phyloP scores from a whole-genome alignment of 164 flowering plant species.

The Paratinospora sagittata region DNA sequence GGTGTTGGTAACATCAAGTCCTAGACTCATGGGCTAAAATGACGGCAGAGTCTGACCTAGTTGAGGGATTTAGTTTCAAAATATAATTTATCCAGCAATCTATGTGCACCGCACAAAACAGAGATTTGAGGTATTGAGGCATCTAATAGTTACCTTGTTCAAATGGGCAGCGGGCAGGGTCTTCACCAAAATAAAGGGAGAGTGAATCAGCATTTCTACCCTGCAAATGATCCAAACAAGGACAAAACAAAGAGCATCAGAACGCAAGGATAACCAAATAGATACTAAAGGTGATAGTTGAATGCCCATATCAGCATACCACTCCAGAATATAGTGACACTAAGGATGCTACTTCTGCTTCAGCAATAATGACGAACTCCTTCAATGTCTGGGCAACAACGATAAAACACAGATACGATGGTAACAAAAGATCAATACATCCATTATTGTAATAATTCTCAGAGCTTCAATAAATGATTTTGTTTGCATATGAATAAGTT shows the following conservation, averaged over 20 bases:
- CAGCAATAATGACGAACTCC: conserved; percentile 67
- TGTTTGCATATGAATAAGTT: too few relatives aligned
- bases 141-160: conserved; percentile 67
- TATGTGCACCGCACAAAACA: background rate
- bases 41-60: background rate
- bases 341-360: conserved; percentile 65
- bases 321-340: conserved; percentile 67
- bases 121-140: background rate
- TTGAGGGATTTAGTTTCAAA: background rate
- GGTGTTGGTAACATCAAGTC: background rate
- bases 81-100: background rate
- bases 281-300: conserved; percentile 2
- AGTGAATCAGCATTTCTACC: conserved; percentile 99
- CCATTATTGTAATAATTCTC: background rate
- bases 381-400: conserved; percentile 59
- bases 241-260: conserved; percentile 15
- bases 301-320: conserved; percentile 62
- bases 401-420: background rate
- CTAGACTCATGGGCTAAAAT: background rate
- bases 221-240: conserved; percentile 37
- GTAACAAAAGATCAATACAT: background rate
- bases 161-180: conserved; percentile 93
- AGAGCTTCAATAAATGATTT: too few relatives aligned
- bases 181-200: conserved; percentile 88
- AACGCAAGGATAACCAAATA: background rate